Evolutionary conservation across 2,329 filamentous ascomycete genomes (phyloP).

Genomic region (Colletotrichum cereale): DNA sequence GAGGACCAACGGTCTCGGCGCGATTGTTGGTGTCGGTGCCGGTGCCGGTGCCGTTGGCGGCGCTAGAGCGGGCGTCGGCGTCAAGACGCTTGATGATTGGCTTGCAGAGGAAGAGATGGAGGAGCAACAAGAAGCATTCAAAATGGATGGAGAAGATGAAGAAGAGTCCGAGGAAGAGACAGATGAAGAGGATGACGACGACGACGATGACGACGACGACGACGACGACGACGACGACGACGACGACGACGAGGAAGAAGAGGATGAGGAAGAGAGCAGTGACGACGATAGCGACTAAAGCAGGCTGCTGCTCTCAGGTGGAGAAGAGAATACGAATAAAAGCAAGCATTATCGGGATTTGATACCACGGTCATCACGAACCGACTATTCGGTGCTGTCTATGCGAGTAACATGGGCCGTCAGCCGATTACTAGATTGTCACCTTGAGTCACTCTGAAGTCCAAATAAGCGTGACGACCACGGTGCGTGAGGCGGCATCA

Average conservation of each 20-base stretch:
- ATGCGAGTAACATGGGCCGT: not conserved
- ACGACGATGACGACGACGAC: slow-evolving; percentile 56
- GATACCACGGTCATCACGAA: not conserved
- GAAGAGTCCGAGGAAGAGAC: slow-evolving; percentile 65
- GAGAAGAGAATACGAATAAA: not conserved
- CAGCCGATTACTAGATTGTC: not conserved
- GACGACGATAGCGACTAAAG: slow-evolving; percentile 51
- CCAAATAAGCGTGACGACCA: not conserved
- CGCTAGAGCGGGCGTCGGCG: slow-evolving; percentile 59
- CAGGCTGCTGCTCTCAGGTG: not conserved
- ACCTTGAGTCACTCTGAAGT: not conserved
- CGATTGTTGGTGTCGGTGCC: slow-evolving; percentile 16
- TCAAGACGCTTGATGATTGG: slow-evolving; percentile 94
- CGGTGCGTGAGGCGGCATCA: not conserved
- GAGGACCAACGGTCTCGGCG: slow-evolving; percentile 61
- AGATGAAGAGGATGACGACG: slow-evolving; percentile 59
- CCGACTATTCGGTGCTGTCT: not conserved
- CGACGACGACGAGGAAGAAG: slow-evolving; percentile 53
- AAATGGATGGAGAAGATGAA: slow-evolving; percentile 61
- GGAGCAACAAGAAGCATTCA: slow-evolving; percentile 65
- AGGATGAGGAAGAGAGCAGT: slow-evolving; percentile 58
- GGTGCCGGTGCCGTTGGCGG: no score
- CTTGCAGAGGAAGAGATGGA: slow-evolving; percentile 78
- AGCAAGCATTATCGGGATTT: not conserved
- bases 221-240: slow-evolving; percentile 60